A percentile compares a stretch with the other conserved stretches of the same genome.
Evolutionary conservation across 116 monocot genomes (phyloP).

Genomic region (Cymodocea nodosa): DNA sequence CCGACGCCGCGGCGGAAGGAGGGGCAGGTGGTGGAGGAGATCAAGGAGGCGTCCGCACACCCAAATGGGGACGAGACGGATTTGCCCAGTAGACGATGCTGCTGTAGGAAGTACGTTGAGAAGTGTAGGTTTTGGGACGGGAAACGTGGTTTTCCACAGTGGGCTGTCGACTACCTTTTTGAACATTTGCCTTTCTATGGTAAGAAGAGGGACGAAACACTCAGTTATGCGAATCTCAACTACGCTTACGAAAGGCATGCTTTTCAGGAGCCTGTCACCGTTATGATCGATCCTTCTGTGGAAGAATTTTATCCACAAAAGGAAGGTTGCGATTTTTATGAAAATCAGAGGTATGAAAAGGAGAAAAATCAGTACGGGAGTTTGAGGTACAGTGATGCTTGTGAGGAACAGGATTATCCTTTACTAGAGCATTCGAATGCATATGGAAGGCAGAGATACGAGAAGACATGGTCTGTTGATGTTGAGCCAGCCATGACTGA

Average conservation of each 20-base stretch:
- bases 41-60: not conserved
- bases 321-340: not conserved
- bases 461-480: conserved; percentile 3
- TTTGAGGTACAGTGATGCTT: not conserved
- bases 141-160: not conserved
- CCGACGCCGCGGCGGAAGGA: not conserved
- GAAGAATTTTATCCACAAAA: not conserved
- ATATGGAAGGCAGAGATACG: conserved; percentile 1
- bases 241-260: conserved; percentile 31
- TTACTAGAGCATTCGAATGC: not conserved
- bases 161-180: conserved; percentile 49
- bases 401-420: not conserved
- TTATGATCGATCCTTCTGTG: conserved; percentile 14
- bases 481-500: not conserved
- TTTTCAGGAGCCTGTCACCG: conserved; percentile 21
- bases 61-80: not conserved
- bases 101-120: not conserved
- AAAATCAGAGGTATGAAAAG: not conserved
- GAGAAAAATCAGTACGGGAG: not conserved
- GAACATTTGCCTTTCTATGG: conserved; percentile 41
- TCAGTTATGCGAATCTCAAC: conserved; percentile 16
- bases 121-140: not conserved
- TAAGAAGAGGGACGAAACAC: conserved; percentile 19
- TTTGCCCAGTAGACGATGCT: not conserved
- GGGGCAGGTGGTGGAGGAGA: too few species aligned